Percentiles rank a stretch among this genome's conserved stretches.
Conservation (phyloP, 148 eudicot species). For the Suaeda aralocaspica region DNA sequence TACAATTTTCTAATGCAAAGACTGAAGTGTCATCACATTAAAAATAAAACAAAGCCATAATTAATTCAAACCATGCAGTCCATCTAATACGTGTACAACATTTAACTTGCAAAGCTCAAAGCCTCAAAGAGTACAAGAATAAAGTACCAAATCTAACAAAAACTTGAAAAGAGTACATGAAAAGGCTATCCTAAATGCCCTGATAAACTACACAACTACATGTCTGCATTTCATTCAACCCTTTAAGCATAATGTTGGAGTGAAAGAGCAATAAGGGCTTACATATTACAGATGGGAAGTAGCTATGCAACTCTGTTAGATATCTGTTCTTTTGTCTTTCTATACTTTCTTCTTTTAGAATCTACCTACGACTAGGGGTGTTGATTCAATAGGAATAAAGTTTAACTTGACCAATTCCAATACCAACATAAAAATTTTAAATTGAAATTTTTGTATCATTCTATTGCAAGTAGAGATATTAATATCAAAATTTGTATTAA, state of each 20-base stretch:
- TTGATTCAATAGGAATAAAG: no score
- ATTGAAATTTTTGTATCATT: not conserved
- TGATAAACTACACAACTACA: conserved; percentile 7
- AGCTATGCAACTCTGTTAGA: no score
- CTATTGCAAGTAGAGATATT: not conserved
- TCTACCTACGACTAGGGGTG: no score
- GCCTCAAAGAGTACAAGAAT: not conserved
- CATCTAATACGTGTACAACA: conserved; percentile 12
- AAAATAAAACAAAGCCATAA: conserved; percentile 1
- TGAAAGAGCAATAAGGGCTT: no score
- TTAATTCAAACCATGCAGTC: conserved; percentile 12
- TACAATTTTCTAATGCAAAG: conserved; percentile 6
- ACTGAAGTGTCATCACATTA: conserved; percentile 2
- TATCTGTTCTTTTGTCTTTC: no score
- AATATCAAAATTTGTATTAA: no score
- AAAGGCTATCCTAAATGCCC: conserved; percentile 2
- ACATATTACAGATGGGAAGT: no score
- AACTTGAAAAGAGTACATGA: conserved; percentile 2
- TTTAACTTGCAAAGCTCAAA: conserved; percentile 13
- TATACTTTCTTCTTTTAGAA: no score
- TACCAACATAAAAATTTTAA: not conserved
- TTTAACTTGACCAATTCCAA: no score
- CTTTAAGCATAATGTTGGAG: no score
- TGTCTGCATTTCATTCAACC: conserved; percentile 6
- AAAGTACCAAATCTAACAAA: not conserved